Base-by-base conservation (phyloP, 78 protist species). In the Ministeria vibrans region DNA sequence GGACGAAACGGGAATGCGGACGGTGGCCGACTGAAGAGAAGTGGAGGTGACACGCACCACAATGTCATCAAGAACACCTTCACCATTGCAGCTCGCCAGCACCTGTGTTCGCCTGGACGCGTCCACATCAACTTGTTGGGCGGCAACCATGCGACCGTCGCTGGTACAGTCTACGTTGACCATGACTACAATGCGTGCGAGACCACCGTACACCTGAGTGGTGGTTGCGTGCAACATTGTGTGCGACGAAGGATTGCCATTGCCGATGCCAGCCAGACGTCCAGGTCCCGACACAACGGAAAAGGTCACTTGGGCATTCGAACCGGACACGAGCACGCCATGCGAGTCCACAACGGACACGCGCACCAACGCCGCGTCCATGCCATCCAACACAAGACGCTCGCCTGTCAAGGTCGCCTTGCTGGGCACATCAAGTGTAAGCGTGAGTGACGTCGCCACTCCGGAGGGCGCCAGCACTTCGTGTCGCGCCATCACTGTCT, bases 241-340 rank as follows among this genome's bases (percentile, higher is more conserved):
- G n/a, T 20, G 59, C n/a, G 59, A 51, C 59, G 18, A 20, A 18
- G 11, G 59, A 18, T 51, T 18, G 18, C 59, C 59, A 51, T 51
- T 42, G 3, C 79, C 79, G 42, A 75, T 27, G n/a, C 79, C 79
- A 27, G 18, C 18, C 64, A 75, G 25, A 9, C 39, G 44, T 28
- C 77, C 84, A 0, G 84, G 84, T 22, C 84, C 84, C 4, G 53
- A 22, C 44, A 80, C 84, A 1, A 44, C 53, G 64, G 59, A 11
- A 51, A 80, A 80, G 34, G 84, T 51, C 62, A 80, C 51, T 55
- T 71, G 68, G 59, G 4, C 27, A 3, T 43, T 27, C 1, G 53
- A 43, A 18, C 22, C 39, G 38, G 9, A 20, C 39, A 5, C 49
- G 72, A 73, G 55, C 13, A 0, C 39, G 39, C 84, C 84, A 30